Evolutionary conservation across 352 stramenopile genomes (phyloP).

Genomic region (Pythium myriotylum): DNA sequence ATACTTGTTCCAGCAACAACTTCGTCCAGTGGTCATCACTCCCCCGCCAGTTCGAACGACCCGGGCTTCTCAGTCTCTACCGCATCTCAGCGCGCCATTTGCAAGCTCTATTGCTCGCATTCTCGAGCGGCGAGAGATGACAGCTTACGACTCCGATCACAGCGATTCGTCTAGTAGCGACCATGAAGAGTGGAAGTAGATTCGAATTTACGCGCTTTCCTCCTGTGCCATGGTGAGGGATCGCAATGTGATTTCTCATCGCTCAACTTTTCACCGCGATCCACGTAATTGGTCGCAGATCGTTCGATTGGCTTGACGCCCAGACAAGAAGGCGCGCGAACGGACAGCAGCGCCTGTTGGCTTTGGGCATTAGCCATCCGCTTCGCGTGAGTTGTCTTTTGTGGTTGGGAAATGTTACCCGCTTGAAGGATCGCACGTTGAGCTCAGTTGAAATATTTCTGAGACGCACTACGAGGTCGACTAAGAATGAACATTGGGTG

Average conservation of each 20-base stretch:
- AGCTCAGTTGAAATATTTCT: too few species aligned
- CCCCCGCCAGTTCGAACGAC: constrained; percentile 12
- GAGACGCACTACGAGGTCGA: too few species aligned
- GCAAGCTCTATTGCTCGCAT: constrained; percentile 63
- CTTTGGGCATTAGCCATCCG: background rate
- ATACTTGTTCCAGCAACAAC: constrained; percentile 37
- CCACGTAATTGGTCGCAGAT: too few species aligned
- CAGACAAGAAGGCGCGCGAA: too few species aligned
- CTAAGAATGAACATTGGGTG: too few species aligned
- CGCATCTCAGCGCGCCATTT: constrained; percentile 34
- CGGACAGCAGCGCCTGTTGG: background rate
- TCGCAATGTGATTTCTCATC: too few species aligned
- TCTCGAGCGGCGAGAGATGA: constrained; percentile 54
- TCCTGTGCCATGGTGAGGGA: background rate
- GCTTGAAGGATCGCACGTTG: too few species aligned
- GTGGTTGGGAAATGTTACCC: too few species aligned
- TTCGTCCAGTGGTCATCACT: constrained; percentile 39
- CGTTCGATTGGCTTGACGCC: too few species aligned
- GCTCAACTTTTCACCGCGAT: too few species aligned
- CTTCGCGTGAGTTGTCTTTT: background rate
- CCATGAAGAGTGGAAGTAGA: constrained; percentile 15
- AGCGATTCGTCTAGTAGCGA: constrained; percentile 18
- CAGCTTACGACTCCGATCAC: constrained; percentile 65
- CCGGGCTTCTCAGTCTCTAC: constrained; percentile 4
- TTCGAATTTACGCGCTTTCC: background rate